Percentiles rank a stretch among this genome's conserved stretches.
Evolutionary conservation across 345 rosid species (phyloP).

Genomic region (Psidium friedrichsthalianum): DNA sequence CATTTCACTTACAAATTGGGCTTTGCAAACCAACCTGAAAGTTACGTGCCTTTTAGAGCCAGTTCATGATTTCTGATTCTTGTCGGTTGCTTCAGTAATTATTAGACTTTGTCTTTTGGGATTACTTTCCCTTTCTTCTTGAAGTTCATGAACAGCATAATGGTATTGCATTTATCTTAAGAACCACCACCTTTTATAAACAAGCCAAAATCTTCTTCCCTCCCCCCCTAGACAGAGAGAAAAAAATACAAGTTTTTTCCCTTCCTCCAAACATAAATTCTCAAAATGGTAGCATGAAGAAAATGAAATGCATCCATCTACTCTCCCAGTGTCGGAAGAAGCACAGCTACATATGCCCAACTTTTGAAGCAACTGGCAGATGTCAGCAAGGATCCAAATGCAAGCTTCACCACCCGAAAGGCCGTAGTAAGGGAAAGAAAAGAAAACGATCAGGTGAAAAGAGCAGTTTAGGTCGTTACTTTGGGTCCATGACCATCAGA

Average conservation of each 20-base stretch:
- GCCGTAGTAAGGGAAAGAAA: conserved; percentile 47
- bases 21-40: not conserved
- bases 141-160: not conserved
- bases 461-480: conserved; percentile 57
- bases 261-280: not conserved
- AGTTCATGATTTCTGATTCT: not conserved
- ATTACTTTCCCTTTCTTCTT: not conserved
- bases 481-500: conserved; percentile 14
- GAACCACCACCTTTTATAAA: not conserved
- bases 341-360: conserved; percentile 85
- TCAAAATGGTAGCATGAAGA: not conserved
- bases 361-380: conserved; percentile 60
- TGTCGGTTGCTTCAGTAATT: not conserved
- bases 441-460: conserved; percentile 37
- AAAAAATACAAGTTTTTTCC: not conserved
- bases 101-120: not conserved
- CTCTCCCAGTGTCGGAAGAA: conserved; percentile 78
- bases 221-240: not conserved
- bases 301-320: not conserved
- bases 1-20: not conserved
- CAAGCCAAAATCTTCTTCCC: not conserved
- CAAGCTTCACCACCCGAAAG: conserved; percentile 90
- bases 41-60: not conserved
- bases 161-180: not conserved
- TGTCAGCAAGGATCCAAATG: conserved; percentile 79